Evolutionary conservation across 225 moss, liverwort and hornwort species (phyloP).

Genomic region (Marchantia paleacea): DNA sequence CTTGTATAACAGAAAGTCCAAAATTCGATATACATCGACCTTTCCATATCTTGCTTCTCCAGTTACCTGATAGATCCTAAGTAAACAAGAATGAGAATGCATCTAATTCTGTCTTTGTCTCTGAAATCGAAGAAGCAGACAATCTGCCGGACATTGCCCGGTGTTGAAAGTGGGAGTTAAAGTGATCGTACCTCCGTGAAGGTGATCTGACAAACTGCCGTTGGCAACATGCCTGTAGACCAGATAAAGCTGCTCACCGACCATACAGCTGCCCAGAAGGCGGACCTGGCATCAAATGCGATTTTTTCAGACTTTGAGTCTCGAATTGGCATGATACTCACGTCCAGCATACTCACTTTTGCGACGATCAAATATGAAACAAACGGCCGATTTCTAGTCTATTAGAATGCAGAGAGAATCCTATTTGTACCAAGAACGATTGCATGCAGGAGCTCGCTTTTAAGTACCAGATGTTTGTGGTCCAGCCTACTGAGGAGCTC

Average conservation of each 20-base stretch:
- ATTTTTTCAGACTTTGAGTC: not conserved
- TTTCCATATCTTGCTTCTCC: not conserved
- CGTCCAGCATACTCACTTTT: not conserved
- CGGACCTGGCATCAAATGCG: slow-evolving; percentile 36
- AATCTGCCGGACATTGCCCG: too few species aligned
- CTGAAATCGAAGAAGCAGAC: too few species aligned
- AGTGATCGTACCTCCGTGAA: slow-evolving; percentile 39
- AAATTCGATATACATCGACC: not conserved
- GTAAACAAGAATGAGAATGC: too few species aligned
- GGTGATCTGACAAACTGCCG: slow-evolving; percentile 52
- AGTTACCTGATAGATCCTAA: not conserved
- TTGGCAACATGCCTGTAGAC: slow-evolving; percentile 56
- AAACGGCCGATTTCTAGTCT: not conserved
- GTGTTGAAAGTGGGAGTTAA: not conserved
- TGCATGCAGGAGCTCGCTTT: not conserved
- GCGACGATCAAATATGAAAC: not conserved
- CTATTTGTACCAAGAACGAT: not conserved
- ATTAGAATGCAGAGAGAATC: not conserved
- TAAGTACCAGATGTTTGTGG: slow-evolving; percentile 50
- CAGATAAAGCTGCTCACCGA: slow-evolving; percentile 45
- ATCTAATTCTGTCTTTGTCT: too few species aligned
- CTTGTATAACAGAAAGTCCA: too few species aligned
- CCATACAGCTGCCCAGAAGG: slow-evolving; percentile 51
- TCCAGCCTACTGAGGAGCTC: slow-evolving; percentile 55
- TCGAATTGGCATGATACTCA: not conserved